Evolutionary conservation across 202 grass and related monocot genomes (phyloP), one percentile per base, ranked within the genome.

Genomic region (Sporobolus alterniflorus): DNA sequence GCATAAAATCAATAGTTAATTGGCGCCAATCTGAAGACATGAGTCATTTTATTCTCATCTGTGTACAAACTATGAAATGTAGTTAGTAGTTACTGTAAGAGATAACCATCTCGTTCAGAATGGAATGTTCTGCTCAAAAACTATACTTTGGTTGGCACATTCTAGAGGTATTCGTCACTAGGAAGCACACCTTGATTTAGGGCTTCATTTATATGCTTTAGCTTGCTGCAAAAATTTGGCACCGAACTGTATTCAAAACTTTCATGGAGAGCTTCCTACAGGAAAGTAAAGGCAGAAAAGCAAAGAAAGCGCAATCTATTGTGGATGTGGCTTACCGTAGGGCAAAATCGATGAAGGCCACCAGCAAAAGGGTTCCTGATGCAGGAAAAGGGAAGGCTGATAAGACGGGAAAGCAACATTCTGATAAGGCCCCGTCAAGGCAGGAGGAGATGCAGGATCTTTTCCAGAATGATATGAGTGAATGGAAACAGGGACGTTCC

Each of bases 391-490:
- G 87, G 49, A 95, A 91, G 44, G 86, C 79, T 57, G 61, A 74
- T 21, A 95, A 91, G 52, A 88, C 81, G 41, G 33, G 80, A 29
- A 90, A 77, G 26, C 79, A 89, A 64, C 69, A 79, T 83, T 76
- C 82, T 78, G 91, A 89, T 47, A 88, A 92, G 51, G 71, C 33
- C 29, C 79, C 54, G 4, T 82, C 77, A 13, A 92, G 96, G 85
- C 89, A 90, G 83, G 96, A 96, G 82, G 96, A 94, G 74, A 98
- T 94, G 91, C 87, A 89, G 1, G 96, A 98, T 11, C 75, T 98
- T n/a, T 98, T 98, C 84, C 84, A 94, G 77, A 89, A 77, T 91
- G 96, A 98, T 66, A 98, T 94, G 91, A 94, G 83, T 59, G 93
- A 98, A 77, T 90, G 82, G 64, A 98, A 98, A 78, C 91, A 94